Evolutionary conservation across 441 rosid genomes (phyloP), one percentile per base, ranked within the genome.

Genomic region (Croton laevigatus): DNA sequence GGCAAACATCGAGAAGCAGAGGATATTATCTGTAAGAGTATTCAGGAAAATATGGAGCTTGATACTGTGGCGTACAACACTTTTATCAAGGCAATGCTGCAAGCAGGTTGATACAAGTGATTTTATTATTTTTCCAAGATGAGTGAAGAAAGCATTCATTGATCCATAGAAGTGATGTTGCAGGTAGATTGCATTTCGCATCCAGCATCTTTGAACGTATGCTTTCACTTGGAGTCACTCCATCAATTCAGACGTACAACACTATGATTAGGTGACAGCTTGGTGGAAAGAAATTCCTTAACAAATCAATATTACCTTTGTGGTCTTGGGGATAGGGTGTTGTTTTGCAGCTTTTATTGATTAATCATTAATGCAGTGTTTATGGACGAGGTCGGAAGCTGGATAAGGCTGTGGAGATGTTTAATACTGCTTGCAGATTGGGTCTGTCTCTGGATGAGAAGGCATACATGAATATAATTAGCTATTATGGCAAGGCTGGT

Each of bases 61-160:
- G 98, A 92, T 77, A 89, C 93, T 3, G 89, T 90, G 73, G 88
- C 90, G 11, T 90, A 85, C 79, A 92, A 92, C 77, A 90, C 89
- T 49, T 90, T 90, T 82, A 90, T 90, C 69, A 92, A 87, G 88
- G 94, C 94, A 68, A 87, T 88, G 94, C 82, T 88, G 65, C 81
- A 74, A 88, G 93, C 98, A 88, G 96, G 98, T 90, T 68, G 62
- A 70, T 53, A 61, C 53, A 66, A 65, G 51, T 61, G 32, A 2
- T 69, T 70, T 27, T 36, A 69, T 70, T 45, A 42, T 64, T 62
- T 55, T 71, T 59, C 55, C 22, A 42, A 27, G 40, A 77, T 75
- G 19, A 59, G 20, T 54, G 27, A 54, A 59, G 20, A 65, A 74
- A 76, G 48, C 61, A 54, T 49, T 65, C 63, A 62, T 67, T 80